These are phyloP conservation scores for Cyclocybe cylindracea DNA, from an alignment of 768 basidiomycete genomes.

Conservation along the genomic window DNA sequence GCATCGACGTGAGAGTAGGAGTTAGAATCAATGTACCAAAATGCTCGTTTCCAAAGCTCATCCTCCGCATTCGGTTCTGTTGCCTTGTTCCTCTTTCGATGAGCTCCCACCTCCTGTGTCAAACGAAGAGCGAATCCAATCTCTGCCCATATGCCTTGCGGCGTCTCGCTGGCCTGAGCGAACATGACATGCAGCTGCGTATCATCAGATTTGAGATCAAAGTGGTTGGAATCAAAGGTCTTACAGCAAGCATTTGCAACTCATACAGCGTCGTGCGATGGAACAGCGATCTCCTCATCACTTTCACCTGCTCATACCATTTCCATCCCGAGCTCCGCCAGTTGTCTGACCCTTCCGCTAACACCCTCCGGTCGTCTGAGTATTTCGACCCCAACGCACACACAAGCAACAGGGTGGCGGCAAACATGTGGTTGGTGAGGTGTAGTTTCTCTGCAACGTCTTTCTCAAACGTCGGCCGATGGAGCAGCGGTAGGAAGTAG, in stretches of 20 bases:
- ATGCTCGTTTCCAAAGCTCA: conserved; percentile 75
- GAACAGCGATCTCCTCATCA: conserved; percentile 59
- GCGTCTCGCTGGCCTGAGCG: conserved; percentile 46
- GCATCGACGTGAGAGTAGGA: neutral
- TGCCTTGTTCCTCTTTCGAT: conserved; percentile 40
- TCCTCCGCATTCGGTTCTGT: conserved; percentile 49
- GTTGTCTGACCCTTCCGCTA: conserved; percentile 45
- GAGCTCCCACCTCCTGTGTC: conserved; percentile 76
- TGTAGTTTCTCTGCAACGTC: conserved; percentile 52
- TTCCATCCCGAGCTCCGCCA: conserved; percentile 57
- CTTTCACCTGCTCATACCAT: conserved; percentile 66
- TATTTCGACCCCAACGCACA: conserved; percentile 68
- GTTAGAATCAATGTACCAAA: conserved; percentile 40
- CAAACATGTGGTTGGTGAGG: conserved; percentile 49
- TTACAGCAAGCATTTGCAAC: conserved; percentile 67
- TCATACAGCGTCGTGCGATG: conserved; percentile 66
- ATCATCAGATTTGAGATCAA: neutral
- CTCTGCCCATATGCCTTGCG: conserved; percentile 62
- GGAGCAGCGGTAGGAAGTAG: conserved; percentile 62
- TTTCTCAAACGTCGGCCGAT: conserved; percentile 67
- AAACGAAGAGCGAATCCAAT: conserved; percentile 70
- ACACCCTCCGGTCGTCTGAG: conserved; percentile 63
- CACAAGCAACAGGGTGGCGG: conserved; percentile 53
- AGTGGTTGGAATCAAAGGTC: conserved; percentile 18
- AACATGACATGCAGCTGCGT: conserved; percentile 49